A percentile compares a stretch with the other conserved stretches of the same genome.
phyloP scores from a whole-genome alignment of 495 filamentous ascomycete species.

The Penicillium roqueforti region DNA sequence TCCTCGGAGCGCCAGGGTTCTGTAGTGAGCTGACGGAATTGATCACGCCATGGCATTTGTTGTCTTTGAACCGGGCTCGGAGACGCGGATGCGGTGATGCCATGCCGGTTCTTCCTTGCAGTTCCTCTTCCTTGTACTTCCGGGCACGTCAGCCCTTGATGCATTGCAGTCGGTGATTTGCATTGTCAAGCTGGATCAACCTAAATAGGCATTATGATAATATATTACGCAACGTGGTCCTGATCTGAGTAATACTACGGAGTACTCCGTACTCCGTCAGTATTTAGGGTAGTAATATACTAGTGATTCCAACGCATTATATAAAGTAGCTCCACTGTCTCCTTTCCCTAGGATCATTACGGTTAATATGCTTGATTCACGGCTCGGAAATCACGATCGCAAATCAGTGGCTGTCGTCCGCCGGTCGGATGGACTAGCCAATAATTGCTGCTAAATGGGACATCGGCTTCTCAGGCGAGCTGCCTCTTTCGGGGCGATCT shows the following conservation, averaged over 20 bases:
- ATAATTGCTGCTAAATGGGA: constrained; percentile 15
- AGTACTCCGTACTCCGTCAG: no score
- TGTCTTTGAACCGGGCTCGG: neutral
- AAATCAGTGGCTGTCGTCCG: constrained; percentile 4
- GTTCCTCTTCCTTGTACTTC: neutral
- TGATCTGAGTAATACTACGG: neutral
- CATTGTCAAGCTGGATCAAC: neutral
- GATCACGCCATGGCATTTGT: constrained; percentile 19
- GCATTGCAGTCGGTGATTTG: neutral
- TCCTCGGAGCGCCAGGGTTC: constrained; percentile 13
- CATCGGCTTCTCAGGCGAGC: constrained; percentile 22
- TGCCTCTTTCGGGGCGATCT: constrained; percentile 32
- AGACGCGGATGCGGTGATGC: neutral
- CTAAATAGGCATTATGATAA: neutral
- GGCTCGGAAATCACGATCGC: neutral
- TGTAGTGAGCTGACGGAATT: constrained; percentile 7
- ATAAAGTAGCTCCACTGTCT: neutral
- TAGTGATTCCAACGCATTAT: no score
- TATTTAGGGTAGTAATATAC: no score
- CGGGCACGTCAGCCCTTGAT: neutral
- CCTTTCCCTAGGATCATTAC: neutral
- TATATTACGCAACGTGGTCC: neutral
- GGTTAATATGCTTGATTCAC: neutral
- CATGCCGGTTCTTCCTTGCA: neutral
- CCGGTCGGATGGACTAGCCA: constrained; percentile 17